These are phyloP conservation scores for Pichia cabralensis DNA, from an alignment of 805 yeast genomes.

Conservation along the genomic window DNA sequence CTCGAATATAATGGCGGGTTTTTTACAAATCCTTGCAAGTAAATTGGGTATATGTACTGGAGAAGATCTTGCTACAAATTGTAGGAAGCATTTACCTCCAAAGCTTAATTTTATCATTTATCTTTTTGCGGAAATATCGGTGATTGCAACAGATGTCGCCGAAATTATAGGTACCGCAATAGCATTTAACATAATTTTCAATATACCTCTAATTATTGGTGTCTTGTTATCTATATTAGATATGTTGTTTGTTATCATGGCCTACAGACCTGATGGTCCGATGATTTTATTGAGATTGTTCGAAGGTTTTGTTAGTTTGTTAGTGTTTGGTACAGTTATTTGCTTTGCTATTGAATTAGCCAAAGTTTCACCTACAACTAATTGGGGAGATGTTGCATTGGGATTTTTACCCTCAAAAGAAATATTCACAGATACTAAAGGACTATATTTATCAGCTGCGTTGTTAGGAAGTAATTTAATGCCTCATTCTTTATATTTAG, in stretches of 20 bases:
- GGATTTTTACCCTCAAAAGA: conserved; percentile 56
- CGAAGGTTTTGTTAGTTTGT: conserved; percentile 68
- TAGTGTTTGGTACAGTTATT: conserved; percentile 73
- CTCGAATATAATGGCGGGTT: conserved; percentile 79
- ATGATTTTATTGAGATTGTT: conserved; percentile 67
- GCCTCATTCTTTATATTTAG: conserved; percentile 88
- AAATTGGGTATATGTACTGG: conserved; percentile 93
- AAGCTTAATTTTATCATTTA: conserved; percentile 55
- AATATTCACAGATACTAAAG: conserved; percentile 44
- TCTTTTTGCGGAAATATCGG: conserved; percentile 78
- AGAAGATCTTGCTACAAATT: conserved; percentile 78
- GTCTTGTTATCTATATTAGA: conserved; percentile 79
- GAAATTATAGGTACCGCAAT: conserved; percentile 98
- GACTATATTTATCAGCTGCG: conserved; percentile 72
- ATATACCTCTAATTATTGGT: conserved; percentile 73
- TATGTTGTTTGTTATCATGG: conserved; percentile 75
- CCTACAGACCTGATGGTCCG: conserved; percentile 79
- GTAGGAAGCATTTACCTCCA: conserved; percentile 63
- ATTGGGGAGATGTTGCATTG: conserved; percentile 47
- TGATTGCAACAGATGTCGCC: conserved; percentile 91
- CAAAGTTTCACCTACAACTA: conserved; percentile 49
- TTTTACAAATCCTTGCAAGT: conserved; percentile 76
- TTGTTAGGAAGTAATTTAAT: conserved; percentile 89
- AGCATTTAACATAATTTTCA: conserved; percentile 73
- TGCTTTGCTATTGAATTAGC: conserved; percentile 76